Base-by-base conservation (phyloP, 768 basidiomycete genomes). In the Mycena rosella region DNA sequence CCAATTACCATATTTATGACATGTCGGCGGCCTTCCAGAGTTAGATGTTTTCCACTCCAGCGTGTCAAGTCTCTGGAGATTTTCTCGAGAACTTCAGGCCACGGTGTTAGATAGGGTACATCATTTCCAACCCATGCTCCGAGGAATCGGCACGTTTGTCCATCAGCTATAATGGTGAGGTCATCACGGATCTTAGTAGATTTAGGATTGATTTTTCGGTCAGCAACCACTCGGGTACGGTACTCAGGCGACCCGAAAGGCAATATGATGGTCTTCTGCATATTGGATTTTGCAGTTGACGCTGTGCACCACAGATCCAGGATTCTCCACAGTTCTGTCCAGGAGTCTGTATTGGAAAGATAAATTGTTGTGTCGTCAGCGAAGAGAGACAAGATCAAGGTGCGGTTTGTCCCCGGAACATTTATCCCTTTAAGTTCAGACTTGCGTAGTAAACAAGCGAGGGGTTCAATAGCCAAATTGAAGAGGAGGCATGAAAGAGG, bases 241-340 rank as follows among this genome's bases (percentile, higher is more conserved):
- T 53, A 53, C 8, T 34, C 52, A 29, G 29, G 52, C 7, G 52
- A 53, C 2, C 52, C 52, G n/a, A 53, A 53, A 3, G 52, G 52
- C n/a, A 53, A n/a, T 3, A 53, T 53, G 29, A 53, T 27, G 20
- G 52, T 53, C 30, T 53, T 53, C 17, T n/a, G 9, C 52, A 29
- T 34, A n/a, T 36, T 53, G 32, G 36, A 53, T 53, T 30, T 34
- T 36, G 52, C 52, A 13, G 52, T 53, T 53, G 52, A 53, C 20
- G 52, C 52, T n/a, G 52, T 53, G 20, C 52, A 53, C 52, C 52
- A 53, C 3, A 32, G 27, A 32, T 53, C 52, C 15, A 53, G 52
- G 52, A 36, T 36, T 5, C n/a, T 53, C 52, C 52, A 53, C 9
- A 53, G 52, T 17, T 5, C 32, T 32, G 27, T 53, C 52, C 52